phyloP scores from a whole-genome alignment of 495 filamentous ascomycete species.

The Chlorociboria aeruginascens region DNA sequence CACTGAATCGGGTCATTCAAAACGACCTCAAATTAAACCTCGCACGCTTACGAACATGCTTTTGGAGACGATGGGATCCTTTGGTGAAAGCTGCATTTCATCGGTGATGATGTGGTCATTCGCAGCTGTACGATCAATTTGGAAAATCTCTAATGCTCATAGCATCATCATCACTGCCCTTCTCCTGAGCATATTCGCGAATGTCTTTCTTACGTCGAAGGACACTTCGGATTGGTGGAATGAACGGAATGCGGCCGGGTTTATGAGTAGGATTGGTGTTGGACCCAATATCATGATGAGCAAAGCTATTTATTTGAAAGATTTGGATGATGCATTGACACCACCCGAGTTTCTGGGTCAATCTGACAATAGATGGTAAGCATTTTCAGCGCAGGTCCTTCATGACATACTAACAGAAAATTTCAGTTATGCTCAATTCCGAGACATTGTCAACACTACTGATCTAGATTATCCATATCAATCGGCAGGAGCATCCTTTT shows the following conservation, averaged over 20 bases:
- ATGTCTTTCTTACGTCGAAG: constrained; percentile 57
- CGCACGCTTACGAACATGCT: constrained; percentile 58
- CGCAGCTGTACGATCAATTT: constrained; percentile 47
- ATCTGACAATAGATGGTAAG: constrained; percentile 25
- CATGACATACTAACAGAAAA: background rate
- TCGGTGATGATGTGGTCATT: constrained; percentile 65
- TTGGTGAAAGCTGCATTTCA: constrained; percentile 56
- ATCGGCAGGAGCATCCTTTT: constrained; percentile 28
- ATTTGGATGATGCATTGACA: constrained; percentile 58
- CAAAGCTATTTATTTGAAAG: constrained; percentile 69
- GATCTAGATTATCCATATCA: constrained; percentile 39
- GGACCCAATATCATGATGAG: constrained; percentile 68
- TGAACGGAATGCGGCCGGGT: constrained; percentile 65
- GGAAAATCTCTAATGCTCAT: constrained; percentile 62
- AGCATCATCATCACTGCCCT: constrained; percentile 60
- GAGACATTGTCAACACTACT: constrained; percentile 36
- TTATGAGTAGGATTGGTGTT: constrained; percentile 72
- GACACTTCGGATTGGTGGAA: constrained; percentile 68
- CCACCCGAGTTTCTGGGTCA: constrained; percentile 22
- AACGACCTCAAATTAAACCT: constrained; percentile 46
- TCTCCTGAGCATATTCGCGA: constrained; percentile 51
- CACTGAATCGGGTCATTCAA: constrained; percentile 23
- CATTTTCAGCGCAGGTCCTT: background rate
- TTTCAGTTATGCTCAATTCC: constrained; percentile 39
- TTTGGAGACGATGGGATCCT: constrained; percentile 51